These are phyloP conservation scores for Speleostelium caveatum DNA, from an alignment of 78 protist genomes.

Conservation along the genomic window DNA sequence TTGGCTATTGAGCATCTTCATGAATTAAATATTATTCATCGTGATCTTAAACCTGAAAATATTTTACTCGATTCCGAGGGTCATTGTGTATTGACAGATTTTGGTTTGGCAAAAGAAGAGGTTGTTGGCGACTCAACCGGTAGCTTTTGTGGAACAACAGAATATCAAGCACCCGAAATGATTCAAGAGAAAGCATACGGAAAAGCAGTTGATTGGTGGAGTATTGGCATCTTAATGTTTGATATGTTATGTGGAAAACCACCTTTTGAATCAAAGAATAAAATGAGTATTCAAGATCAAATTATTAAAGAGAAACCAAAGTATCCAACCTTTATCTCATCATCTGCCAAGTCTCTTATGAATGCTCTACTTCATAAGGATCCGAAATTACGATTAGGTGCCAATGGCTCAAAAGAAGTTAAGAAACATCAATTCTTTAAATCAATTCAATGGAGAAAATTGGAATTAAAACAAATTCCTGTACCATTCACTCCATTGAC, in stretches of 20 bases:
- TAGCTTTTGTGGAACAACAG: conserved; percentile 70
- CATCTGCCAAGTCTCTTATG: conserved; percentile 63
- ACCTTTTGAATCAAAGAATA: conserved; percentile 54
- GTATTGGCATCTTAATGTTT: conserved; percentile 91
- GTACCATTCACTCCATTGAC: conserved; percentile 73
- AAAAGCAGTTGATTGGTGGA: conserved; percentile 91
- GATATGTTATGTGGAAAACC: conserved; percentile 90
- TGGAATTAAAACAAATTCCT: conserved; percentile 16
- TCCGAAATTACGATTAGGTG: conserved; percentile 85
- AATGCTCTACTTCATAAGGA: conserved; percentile 72
- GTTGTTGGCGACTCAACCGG: conserved; percentile 13
- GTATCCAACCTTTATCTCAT: conserved; percentile 45
- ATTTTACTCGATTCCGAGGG: conserved; percentile 70
- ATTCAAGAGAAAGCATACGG: conserved; percentile 49
- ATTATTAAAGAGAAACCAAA: conserved; percentile 59
- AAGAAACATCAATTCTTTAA: conserved; percentile 81
- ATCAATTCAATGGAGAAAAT: conserved; percentile 53
- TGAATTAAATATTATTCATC: conserved; percentile 16
- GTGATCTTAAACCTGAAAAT: conserved; percentile 84
- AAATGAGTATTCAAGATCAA: conserved; percentile 7
- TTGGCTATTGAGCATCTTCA: conserved; percentile 90
- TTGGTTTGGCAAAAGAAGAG: conserved; percentile 72
- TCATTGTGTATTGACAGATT: conserved; percentile 75
- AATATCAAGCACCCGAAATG: conserved; percentile 76
- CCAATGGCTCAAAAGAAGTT: conserved; percentile 76